phyloP scores from a whole-genome alignment of 164 flowering plant genomes.

The Magnolia sinica region DNA sequence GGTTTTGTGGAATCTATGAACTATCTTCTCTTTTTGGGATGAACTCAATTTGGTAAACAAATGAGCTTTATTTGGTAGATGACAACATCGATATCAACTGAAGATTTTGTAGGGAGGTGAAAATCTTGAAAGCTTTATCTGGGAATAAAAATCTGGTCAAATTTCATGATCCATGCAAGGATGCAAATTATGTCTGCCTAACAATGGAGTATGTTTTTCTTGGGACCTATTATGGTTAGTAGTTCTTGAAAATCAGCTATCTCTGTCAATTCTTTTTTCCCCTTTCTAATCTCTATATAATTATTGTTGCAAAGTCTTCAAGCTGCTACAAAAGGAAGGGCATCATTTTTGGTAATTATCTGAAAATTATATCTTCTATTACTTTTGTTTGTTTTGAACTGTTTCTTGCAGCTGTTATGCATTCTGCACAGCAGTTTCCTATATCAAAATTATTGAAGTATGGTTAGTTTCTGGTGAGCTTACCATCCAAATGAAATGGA shows the following conservation, averaged over 20 bases:
- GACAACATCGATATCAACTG: constrained; percentile 90
- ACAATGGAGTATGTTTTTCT: constrained; percentile 82
- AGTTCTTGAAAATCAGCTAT: neutral
- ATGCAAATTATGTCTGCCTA: constrained; percentile 77
- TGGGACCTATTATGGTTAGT: neutral
- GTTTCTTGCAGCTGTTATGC: neutral
- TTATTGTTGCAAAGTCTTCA: neutral
- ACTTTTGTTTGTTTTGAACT: neutral
- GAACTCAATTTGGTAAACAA: neutral
- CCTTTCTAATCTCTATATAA: neutral
- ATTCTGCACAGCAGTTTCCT: too few relatives aligned
- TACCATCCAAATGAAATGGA: too few relatives aligned
- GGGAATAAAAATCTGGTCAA: constrained; percentile 77
- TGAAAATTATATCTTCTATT: too few relatives aligned
- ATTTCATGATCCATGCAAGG: constrained; percentile 92
- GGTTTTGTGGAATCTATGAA: constrained; percentile 1
- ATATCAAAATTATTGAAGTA: too few relatives aligned
- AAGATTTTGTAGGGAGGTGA: constrained; percentile 97
- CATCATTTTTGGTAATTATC: neutral
- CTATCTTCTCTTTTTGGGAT: neutral
- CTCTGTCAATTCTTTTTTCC: too few relatives aligned
- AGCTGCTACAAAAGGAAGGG: neutral
- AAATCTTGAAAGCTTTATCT: constrained; percentile 85
- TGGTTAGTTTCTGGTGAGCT: too few relatives aligned
- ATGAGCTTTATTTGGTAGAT: constrained; percentile 53